A percentile compares a stretch with the other conserved stretches of the same genome.
Evolutionary conservation across 1,139 yeast genomes (phyloP).

Genomic region (Lodderomyces margitis): DNA sequence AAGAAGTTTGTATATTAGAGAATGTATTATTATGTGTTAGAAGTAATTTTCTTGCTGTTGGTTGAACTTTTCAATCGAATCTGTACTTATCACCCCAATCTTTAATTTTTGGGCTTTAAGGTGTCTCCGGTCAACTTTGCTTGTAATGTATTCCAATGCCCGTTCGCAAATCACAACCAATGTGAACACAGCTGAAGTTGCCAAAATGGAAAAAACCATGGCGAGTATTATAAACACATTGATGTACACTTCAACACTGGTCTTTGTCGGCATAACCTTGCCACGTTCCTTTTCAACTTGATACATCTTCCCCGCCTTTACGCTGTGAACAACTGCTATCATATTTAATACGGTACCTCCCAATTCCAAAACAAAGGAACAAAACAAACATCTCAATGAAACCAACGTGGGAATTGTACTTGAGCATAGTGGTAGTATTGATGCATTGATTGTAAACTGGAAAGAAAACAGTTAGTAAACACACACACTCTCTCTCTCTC

Average conservation of each 20-base stretch:
- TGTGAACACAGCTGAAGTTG: constrained; percentile 12
- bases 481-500: no score
- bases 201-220: constrained; percentile 16
- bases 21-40: constrained; percentile 5
- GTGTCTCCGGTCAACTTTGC: constrained; percentile 21
- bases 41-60: constrained; percentile 11
- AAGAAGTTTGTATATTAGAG: constrained; percentile 4
- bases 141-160: constrained; percentile 19
- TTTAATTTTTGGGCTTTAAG: constrained; percentile 7
- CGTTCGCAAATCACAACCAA: constrained; percentile 15
- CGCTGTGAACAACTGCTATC: constrained; percentile 20
- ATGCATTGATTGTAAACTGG: constrained; percentile 26
- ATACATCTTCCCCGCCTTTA: constrained; percentile 25
- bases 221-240: constrained; percentile 17
- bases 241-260: constrained; percentile 27
- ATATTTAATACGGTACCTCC: constrained; percentile 22
- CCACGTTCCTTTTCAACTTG: constrained; percentile 21
- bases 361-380: constrained; percentile 20
- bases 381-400: constrained; percentile 17
- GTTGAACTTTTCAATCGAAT: constrained; percentile 11
- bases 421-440: constrained; percentile 22
- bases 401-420: constrained; percentile 20
- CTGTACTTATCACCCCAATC: constrained; percentile 5
- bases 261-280: constrained; percentile 13
- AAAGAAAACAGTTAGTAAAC: not conserved